These are phyloP conservation scores for Colletotrichum somersetense DNA, from an alignment of 2,329 filamentous ascomycete genomes.

Conservation along the genomic window DNA sequence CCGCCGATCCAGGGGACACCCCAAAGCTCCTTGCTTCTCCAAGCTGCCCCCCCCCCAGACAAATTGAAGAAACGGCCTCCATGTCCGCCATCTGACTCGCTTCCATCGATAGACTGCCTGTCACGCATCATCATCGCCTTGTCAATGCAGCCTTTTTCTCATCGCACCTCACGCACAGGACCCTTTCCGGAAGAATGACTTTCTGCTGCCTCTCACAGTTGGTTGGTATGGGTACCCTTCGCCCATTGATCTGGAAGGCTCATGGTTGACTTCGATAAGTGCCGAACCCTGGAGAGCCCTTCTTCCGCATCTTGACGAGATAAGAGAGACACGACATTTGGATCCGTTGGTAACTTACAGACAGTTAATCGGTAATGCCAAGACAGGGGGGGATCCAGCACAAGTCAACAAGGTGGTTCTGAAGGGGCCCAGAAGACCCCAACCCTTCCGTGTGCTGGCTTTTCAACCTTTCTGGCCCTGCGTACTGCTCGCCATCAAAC, in stretches of 20 bases:
- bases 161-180: background rate
- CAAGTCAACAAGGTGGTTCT: background rate
- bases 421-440: background rate
- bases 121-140: background rate
- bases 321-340: too few species aligned
- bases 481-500: background rate
- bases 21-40: slow-evolving; percentile 10
- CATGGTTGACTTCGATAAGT: background rate
- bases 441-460: background rate
- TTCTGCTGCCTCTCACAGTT: background rate
- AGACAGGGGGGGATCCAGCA: background rate
- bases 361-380: too few species aligned
- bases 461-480: background rate
- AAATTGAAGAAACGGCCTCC: slow-evolving; percentile 23
- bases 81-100: slow-evolving; percentile 9
- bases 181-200: background rate
- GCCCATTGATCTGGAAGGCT: background rate
- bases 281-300: too few species aligned
- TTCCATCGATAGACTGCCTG: background rate
- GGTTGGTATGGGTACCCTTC: background rate
- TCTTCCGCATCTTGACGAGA: too few species aligned
- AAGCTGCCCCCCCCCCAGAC: background rate
- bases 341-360: background rate
- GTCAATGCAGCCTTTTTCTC: background rate
- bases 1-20: slow-evolving; percentile 36